These are phyloP conservation scores for Plenodomus tracheiphilus DNA, from an alignment of 2,329 filamentous ascomycete species.

Conservation along the genomic window DNA sequence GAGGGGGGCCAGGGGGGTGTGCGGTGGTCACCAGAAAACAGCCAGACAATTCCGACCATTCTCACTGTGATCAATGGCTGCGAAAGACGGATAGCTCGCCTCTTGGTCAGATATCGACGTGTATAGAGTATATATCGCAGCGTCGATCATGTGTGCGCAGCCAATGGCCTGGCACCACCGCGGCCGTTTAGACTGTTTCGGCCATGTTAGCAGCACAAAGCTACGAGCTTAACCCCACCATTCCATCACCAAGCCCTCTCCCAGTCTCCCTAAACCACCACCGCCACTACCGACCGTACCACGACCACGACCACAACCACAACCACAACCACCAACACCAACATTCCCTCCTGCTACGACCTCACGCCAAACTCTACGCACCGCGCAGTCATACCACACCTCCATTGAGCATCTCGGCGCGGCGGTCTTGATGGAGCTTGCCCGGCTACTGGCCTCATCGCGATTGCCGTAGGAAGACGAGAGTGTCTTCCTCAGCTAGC, in stretches of 20 bases:
- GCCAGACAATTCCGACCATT: not conserved
- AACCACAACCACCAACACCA: conserved; percentile 34
- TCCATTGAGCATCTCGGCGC: conserved; percentile 23
- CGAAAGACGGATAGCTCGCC: conserved; percentile 14
- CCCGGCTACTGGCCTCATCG: conserved; percentile 58
- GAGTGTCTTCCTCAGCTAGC: conserved; percentile 55
- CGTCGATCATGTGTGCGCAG: conserved; percentile 22
- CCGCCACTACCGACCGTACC: not conserved
- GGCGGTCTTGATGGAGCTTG: conserved; percentile 58
- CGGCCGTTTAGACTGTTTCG: conserved; percentile 22
- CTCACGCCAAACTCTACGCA: conserved; percentile 6
- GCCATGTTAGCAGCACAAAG: conserved; percentile 25
- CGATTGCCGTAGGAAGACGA: conserved; percentile 64
- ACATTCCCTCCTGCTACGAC: conserved; percentile 11
- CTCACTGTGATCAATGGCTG: not conserved
- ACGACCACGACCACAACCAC: conserved; percentile 5
- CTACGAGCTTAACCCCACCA: conserved; percentile 41
- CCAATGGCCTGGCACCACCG: conserved; percentile 26
- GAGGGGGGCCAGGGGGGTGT: not conserved
- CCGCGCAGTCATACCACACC: conserved; percentile 13
- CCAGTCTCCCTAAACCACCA: conserved; percentile 14
- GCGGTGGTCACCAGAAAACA: not conserved
- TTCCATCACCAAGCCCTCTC: conserved; percentile 32
- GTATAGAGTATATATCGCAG: conserved; percentile 9
- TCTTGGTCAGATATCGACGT: conserved; percentile 15